Conservation (phyloP, 192 early-diverging fungal genomes). For the Backusella westeae region DNA sequence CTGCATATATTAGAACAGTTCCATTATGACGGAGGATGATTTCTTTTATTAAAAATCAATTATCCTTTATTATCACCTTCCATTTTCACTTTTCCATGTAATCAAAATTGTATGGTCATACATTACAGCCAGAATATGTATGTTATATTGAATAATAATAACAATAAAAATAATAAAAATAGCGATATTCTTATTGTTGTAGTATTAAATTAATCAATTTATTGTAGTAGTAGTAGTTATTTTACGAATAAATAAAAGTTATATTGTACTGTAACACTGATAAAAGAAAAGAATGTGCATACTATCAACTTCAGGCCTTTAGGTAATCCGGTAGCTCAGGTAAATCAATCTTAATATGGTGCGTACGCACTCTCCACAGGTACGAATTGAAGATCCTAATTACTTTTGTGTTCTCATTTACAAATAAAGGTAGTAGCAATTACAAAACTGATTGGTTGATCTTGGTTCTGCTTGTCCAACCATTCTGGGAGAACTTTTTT, state of each 20-base stretch:
- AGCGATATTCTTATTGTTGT: neutral
- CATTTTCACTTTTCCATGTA: neutral
- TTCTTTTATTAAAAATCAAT: neutral
- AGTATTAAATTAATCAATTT: neutral
- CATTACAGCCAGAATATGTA: neutral
- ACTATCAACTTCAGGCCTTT: neutral
- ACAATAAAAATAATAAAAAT: neutral
- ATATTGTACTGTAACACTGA: slow-evolving; percentile 2
- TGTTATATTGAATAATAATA: no score
- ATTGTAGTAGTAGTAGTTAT: no score
- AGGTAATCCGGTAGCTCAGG: neutral
- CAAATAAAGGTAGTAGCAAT: neutral
- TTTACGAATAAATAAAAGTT: neutral
- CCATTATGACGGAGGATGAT: neutral
- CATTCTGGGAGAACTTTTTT: slow-evolving; percentile 8
- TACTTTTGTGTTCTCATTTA: neutral
- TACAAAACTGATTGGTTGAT: neutral
- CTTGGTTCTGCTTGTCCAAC: neutral
- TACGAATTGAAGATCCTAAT: slow-evolving; percentile 8
- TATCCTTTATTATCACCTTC: neutral
- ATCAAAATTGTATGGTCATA: neutral
- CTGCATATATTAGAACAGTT: neutral
- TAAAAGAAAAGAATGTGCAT: neutral
- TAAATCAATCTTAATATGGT: slow-evolving; percentile 5
- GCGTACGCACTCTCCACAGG: neutral